phyloP scores from a whole-genome alignment of 108 stramenopile genomes.

The Chaetoceros tenuissimus region DNA sequence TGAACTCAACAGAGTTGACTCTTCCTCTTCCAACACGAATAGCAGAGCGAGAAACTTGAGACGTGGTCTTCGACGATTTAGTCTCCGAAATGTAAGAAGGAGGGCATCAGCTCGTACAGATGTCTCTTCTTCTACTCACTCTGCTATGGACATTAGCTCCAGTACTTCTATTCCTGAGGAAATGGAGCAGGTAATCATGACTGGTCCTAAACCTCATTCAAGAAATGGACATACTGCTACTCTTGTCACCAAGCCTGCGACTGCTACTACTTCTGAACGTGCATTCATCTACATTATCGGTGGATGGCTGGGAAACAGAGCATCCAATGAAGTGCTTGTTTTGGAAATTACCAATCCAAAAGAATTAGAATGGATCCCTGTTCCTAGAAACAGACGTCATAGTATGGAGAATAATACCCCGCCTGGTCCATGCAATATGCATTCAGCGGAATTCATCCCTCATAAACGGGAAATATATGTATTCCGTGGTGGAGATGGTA shows the following conservation, averaged over 20 bases:
- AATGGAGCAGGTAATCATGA: constrained; percentile 1
- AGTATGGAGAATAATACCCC: constrained; percentile 46
- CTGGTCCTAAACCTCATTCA: constrained; percentile 70
- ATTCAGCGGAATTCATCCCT: constrained; percentile 82
- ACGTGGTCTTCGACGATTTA: too few species aligned
- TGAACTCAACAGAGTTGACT: too few species aligned
- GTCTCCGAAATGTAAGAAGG: too few species aligned
- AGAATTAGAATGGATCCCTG: constrained; percentile 12
- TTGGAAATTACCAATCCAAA: constrained; percentile 53
- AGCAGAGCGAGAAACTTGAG: too few species aligned
- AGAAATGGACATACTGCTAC: constrained; percentile 94
- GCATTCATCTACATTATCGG: constrained; percentile 78
- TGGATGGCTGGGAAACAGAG: constrained; percentile 86
- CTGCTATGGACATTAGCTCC: too few species aligned
- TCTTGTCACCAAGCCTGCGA: constrained; percentile 38
- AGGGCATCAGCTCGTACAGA: too few species aligned
- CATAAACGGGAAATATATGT: constrained; percentile 65
- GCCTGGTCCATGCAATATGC: constrained; percentile 96
- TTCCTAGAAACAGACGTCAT: constrained; percentile 68
- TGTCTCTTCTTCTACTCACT: too few species aligned
- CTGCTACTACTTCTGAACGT: constrained; percentile 41
- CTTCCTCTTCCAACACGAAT: too few species aligned
- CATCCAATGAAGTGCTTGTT: constrained; percentile 81
- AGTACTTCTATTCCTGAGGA: too few species aligned
- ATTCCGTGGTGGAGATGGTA: constrained; percentile 88